Evolutionary conservation across 73 alveolate species (phyloP).

Genomic region (Diophrys sp.): DNA sequence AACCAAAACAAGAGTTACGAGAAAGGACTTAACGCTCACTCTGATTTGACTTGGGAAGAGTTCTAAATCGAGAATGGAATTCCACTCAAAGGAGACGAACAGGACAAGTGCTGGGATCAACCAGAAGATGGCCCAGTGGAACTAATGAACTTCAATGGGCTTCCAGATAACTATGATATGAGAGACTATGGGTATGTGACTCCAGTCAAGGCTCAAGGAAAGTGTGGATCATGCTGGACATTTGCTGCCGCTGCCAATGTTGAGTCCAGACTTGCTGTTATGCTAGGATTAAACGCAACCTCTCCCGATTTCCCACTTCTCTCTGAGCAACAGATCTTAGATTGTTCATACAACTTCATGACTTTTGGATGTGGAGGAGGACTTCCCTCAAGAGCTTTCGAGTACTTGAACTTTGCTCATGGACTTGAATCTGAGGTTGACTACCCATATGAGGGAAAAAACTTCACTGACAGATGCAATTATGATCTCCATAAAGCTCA

Average conservation of each 20-base stretch:
- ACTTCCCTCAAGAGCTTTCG: conserved; percentile 68
- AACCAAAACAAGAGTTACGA: conserved; percentile 17
- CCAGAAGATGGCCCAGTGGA: conserved; percentile 59
- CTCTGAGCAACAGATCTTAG: conserved; percentile 80
- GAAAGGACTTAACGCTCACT: conserved; percentile 56
- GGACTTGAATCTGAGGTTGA: conserved; percentile 45
- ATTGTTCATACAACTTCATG: conserved; percentile 70
- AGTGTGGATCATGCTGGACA: conserved; percentile 79
- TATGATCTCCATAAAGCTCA: conserved; percentile 15
- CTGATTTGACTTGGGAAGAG: conserved; percentile 71
- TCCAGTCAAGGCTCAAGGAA: conserved; percentile 71
- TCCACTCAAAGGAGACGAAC: conserved; percentile 15
- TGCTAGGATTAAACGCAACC: conserved; percentile 2
- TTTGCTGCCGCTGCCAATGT: conserved; percentile 67
- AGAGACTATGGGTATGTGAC: conserved; percentile 53
- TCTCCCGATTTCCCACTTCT: conserved; percentile 20
- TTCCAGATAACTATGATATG: conserved; percentile 57
- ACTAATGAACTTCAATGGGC: conserved; percentile 1
- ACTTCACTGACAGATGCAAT: conserved; percentile 29
- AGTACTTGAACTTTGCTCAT: conserved; percentile 43
- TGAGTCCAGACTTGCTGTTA: conserved; percentile 40
- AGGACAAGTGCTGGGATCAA: conserved; percentile 28
- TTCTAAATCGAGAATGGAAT: conserved; percentile 31
- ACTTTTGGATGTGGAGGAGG: conserved; percentile 80
- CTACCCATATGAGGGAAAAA: conserved; percentile 63